phyloP scores from a whole-genome alignment of 148 eudicot genomes.

The Vaccinium darrowii region DNA sequence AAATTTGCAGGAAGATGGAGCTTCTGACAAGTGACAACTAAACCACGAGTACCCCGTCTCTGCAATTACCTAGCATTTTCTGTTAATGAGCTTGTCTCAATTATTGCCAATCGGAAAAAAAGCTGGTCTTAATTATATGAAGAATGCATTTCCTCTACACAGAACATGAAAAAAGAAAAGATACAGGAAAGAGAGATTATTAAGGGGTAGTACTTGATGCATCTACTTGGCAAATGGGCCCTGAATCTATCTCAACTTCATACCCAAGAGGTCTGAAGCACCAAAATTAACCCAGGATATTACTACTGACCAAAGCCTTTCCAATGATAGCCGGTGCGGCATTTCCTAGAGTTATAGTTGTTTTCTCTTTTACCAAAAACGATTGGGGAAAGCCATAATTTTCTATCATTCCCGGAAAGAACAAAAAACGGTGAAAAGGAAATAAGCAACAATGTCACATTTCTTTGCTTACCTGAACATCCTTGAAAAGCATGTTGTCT shows the following conservation, averaged over 20 bases:
- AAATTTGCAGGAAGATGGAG: slow-evolving; percentile 74
- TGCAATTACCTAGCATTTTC: slow-evolving; percentile 74
- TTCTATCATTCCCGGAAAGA: background rate
- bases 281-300: background rate
- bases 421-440: background rate
- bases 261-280: background rate
- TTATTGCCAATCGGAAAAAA: too few relatives aligned
- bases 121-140: background rate
- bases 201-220: background rate
- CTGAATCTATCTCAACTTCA: background rate
- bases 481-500: slow-evolving; percentile 77
- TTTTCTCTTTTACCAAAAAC: too few relatives aligned
- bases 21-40: slow-evolving; percentile 82
- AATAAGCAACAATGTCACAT: background rate
- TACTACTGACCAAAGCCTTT: background rate
- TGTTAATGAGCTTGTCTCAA: slow-evolving; percentile 27
- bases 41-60: slow-evolving; percentile 87
- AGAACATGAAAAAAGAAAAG: background rate
- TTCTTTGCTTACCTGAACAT: slow-evolving; percentile 53
- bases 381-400: too few relatives aligned
- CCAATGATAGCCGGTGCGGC: background rate
- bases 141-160: background rate
- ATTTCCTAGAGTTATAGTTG: too few relatives aligned
- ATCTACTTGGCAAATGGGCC: too few relatives aligned
- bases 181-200: background rate